Base-by-base conservation (phyloP, 139 green algal species). In the Chlorella sp. region DNA sequence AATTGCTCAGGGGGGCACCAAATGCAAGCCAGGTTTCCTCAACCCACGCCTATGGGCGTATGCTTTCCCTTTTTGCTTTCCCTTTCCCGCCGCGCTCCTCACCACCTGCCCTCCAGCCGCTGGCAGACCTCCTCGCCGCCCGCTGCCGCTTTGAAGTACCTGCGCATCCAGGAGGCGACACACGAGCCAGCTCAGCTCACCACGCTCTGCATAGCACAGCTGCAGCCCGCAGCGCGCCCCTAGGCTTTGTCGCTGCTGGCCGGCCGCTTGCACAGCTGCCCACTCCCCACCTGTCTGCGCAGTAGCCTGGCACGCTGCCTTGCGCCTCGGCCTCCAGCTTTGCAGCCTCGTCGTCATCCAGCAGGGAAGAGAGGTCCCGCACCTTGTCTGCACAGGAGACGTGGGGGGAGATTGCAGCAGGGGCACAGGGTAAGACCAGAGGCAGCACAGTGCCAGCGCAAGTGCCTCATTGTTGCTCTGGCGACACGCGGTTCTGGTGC, bases 261-360 rank as follows among this genome's bases (percentile, higher is more conserved):
- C 48, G 48, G 17, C 17, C 48, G 48, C 21, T 69, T 25, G 61
- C 78, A 84, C 27, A 71, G 59, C 17, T 78, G 55, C 42, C 78
- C 78, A 12, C 79, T 73, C 3, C 66, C 73, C 29, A 80, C 0
- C 87, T 55, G 53, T 93, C 88, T 17, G 76, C 73, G 62, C 88
- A 92, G 71, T 91, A 92, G 1, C 86, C 87, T 5, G 87, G 87
- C 23, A 87, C 41, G 74, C 76, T 75, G 27, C 36, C 46, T 35
- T 68, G 63, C 33, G 90, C 87, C 46, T 59, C 74, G 8, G 85
- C 84, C 81, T 95, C 90, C 33, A 74, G 85, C 23, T 85, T 82
- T 6, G 90, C 90, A 5, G 75, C 74, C n/a, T 91, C 88, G 55
- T 93, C 88, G 63, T 95, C 89, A 2, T 76, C 43, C 1, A 46